These are phyloP conservation scores for Zopfochytrium polystomum DNA, from an alignment of 371 early-diverging fungal species.

Conservation along the genomic window DNA sequence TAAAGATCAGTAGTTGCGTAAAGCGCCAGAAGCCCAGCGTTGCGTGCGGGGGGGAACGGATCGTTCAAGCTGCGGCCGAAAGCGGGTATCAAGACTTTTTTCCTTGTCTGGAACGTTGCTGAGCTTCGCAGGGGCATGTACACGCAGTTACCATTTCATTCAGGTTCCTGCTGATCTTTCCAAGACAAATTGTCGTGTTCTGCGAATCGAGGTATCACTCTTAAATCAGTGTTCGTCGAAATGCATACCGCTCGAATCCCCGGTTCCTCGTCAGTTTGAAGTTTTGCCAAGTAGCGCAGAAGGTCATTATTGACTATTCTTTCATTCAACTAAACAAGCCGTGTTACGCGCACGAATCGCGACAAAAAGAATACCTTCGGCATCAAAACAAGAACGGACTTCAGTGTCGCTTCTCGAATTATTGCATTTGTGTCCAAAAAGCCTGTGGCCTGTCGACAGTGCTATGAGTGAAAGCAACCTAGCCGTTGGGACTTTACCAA, in stretches of 20 bases:
- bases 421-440: slow-evolving; percentile 82
- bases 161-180: slow-evolving; percentile 76
- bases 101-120: slow-evolving; percentile 50
- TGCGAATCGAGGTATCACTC: slow-evolving; percentile 2
- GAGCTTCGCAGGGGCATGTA: no score
- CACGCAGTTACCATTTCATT: slow-evolving; percentile 69
- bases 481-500: slow-evolving; percentile 53
- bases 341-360: background rate
- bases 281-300: slow-evolving; percentile 75
- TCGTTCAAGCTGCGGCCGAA: slow-evolving; percentile 82
- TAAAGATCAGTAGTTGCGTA: slow-evolving; percentile 72
- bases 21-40: slow-evolving; percentile 84
- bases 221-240: background rate
- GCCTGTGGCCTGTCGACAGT: slow-evolving; percentile 65
- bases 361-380: slow-evolving; percentile 70
- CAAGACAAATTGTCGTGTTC: slow-evolving; percentile 89
- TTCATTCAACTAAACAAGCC: slow-evolving; percentile 50
- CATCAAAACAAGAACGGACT: slow-evolving; percentile 70
- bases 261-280: slow-evolving; percentile 88
- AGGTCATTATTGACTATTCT: slow-evolving; percentile 82
- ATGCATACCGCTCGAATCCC: slow-evolving; percentile 76
- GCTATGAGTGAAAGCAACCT: background rate
- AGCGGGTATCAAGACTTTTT: slow-evolving; percentile 76
- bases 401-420: slow-evolving; percentile 89
- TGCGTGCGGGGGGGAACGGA: slow-evolving; percentile 86